Conservation (phyloP, 139 green algal species). For the Klebsormidium nitens region DNA sequence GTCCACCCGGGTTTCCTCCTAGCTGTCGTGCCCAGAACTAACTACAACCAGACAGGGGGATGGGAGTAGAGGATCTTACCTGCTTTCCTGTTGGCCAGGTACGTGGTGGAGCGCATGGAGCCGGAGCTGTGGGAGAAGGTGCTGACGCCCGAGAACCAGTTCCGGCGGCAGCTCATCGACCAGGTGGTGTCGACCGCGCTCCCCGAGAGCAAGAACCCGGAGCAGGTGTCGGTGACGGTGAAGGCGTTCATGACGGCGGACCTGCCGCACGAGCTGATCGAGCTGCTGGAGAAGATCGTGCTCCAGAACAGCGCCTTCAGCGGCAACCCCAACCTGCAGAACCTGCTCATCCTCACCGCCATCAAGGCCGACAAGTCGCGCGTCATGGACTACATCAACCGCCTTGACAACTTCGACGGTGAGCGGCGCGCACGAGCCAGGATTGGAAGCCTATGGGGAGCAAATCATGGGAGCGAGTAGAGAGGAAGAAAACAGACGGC, state of each 20-base stretch:
- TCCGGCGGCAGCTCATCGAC: slow-evolving; percentile 83
- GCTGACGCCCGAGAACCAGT: slow-evolving; percentile 73
- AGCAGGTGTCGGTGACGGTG: slow-evolving; percentile 93
- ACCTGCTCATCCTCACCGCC: slow-evolving; percentile 88
- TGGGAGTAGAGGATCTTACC: no score
- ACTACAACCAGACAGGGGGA: no score
- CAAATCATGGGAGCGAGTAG: slow-evolving; percentile 64
- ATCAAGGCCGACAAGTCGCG: slow-evolving; percentile 87
- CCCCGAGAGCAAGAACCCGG: slow-evolving; percentile 94
- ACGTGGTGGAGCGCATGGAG: slow-evolving; percentile 93
- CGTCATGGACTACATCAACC: slow-evolving; percentile 95
- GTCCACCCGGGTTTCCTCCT: no score
- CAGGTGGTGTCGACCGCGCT: slow-evolving; percentile 91
- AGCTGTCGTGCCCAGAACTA: no score
- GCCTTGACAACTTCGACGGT: slow-evolving; percentile 98
- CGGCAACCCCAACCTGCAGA: slow-evolving; percentile 99
- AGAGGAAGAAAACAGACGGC: no score
- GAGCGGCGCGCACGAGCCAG: no score
- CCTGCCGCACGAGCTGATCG: slow-evolving; percentile 94
- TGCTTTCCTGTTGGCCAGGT: slow-evolving; percentile 43
- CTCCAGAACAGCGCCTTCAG: slow-evolving; percentile 94
- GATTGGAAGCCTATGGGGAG: slow-evolving; percentile 80
- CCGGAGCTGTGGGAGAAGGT: slow-evolving; percentile 87
- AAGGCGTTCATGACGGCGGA: slow-evolving; percentile 98
- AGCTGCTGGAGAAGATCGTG: slow-evolving; percentile 99